Conservation (phyloP, 2,329 filamentous ascomycete species). For the Monosporascus sp. region DNA sequence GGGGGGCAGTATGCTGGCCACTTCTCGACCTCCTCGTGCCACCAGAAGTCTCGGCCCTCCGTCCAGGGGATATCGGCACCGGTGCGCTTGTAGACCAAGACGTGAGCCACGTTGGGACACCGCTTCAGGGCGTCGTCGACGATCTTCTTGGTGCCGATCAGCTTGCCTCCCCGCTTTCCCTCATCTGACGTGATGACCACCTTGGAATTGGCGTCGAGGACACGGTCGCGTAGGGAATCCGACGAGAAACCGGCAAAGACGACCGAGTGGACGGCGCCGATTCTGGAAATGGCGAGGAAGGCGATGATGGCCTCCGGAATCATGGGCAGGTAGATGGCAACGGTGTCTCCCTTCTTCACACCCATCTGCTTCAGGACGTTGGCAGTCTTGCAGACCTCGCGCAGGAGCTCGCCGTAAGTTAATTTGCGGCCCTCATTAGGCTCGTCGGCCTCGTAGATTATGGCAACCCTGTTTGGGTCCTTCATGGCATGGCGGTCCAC, state of each 20-base stretch:
- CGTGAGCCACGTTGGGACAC: slow-evolving; percentile 80
- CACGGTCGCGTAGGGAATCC: slow-evolving; percentile 91
- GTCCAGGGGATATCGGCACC: slow-evolving; percentile 91
- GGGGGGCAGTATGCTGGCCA: slow-evolving; percentile 90
- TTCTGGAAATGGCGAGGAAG: slow-evolving; percentile 84
- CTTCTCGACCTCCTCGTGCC: slow-evolving; percentile 98
- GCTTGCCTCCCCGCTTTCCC: slow-evolving; percentile 94
- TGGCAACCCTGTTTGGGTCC: slow-evolving; percentile 86
- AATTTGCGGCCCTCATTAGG: slow-evolving; percentile 78
- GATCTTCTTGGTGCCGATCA: slow-evolving; percentile 98
- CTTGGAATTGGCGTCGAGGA: slow-evolving; percentile 83
- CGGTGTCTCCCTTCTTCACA: slow-evolving; percentile 93
- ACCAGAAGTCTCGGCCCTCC: slow-evolving; percentile 85
- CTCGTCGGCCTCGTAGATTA: slow-evolving; percentile 98
- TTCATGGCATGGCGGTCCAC: slow-evolving; percentile 95
- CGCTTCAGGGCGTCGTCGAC: slow-evolving; percentile 96
- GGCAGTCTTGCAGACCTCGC: slow-evolving; percentile 82
- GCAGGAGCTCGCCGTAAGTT: slow-evolving; percentile 87
- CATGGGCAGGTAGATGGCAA: slow-evolving; percentile 97
- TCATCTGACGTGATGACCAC: slow-evolving; percentile 97
- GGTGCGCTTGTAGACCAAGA: slow-evolving; percentile 91
- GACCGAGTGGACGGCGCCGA: slow-evolving; percentile 94
- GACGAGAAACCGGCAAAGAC: slow-evolving; percentile 97
- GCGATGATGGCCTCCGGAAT: slow-evolving; percentile 92
- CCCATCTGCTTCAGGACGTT: slow-evolving; percentile 92